These are phyloP conservation scores for Amanita jacksonii DNA, from an alignment of 768 basidiomycete species.

Conservation along the genomic window DNA sequence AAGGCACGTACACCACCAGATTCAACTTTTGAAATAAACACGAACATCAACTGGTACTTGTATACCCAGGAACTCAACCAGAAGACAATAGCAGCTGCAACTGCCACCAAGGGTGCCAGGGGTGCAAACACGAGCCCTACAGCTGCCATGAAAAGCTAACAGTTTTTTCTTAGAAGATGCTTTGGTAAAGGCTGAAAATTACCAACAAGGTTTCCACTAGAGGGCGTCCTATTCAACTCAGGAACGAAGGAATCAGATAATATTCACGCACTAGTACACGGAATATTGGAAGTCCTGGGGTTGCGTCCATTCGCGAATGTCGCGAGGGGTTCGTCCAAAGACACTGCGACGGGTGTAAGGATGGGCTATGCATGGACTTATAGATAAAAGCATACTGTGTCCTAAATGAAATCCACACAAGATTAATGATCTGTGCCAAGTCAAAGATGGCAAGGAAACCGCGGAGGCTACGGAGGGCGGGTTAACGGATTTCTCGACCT, in stretches of 20 bases:
- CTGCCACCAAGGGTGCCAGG: conserved; percentile 80
- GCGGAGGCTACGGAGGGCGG: conserved; percentile 42
- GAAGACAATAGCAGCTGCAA: conserved; percentile 78
- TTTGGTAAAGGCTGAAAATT: conserved; percentile 2
- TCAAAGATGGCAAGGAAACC: conserved; percentile 95
- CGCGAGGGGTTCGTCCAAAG: conserved; percentile 84
- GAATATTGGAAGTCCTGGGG: conserved; percentile 86
- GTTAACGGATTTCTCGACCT: not conserved
- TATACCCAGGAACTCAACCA: conserved; percentile 85
- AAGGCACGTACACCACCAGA: conserved; percentile 72
- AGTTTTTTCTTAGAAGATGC: not conserved
- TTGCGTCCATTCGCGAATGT: conserved; percentile 84
- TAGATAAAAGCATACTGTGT: conserved; percentile 45
- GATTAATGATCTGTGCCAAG: conserved; percentile 88
- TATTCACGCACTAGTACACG: conserved; percentile 60
- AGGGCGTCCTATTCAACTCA: conserved; percentile 6
- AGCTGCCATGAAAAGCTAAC: conserved; percentile 79
- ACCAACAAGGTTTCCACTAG: conserved; percentile 49
- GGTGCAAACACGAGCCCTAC: conserved; percentile 93
- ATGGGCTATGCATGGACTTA: conserved; percentile 1
- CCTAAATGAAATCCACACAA: conserved; percentile 78
- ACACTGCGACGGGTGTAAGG: conserved; percentile 29
- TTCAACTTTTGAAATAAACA: conserved; percentile 82
- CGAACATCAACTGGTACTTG: conserved; percentile 97
- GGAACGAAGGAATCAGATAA: not conserved